Evolutionary conservation across 306 rosid species (phyloP).

Genomic region (Bauhinia variegata): DNA sequence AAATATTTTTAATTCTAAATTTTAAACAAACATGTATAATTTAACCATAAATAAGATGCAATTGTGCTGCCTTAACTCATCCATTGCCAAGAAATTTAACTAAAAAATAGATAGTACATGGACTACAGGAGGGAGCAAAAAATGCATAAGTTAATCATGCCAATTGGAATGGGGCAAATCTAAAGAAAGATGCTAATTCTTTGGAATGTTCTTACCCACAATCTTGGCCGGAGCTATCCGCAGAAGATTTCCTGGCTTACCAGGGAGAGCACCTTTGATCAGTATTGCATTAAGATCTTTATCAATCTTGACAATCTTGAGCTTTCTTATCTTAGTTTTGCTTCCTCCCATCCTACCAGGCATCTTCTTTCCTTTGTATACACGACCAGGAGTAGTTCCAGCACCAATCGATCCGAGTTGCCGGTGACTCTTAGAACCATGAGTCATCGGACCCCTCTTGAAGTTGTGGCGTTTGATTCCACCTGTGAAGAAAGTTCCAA

Average conservation of each 20-base stretch:
- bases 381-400: slow-evolving; percentile 93
- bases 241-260: slow-evolving; percentile 94
- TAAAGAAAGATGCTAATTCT: slow-evolving; percentile 42
- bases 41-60: too few species aligned
- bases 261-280: slow-evolving; percentile 96
- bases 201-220: slow-evolving; percentile 92
- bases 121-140: background rate
- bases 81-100: too few species aligned
- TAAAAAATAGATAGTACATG: too few species aligned
- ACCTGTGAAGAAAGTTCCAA: slow-evolving; percentile 45
- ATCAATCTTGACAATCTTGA: slow-evolving; percentile 89
- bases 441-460: slow-evolving; percentile 84
- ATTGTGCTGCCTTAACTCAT: too few species aligned
- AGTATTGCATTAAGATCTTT: slow-evolving; percentile 80
- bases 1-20: too few species aligned
- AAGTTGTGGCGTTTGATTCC: slow-evolving; percentile 91
- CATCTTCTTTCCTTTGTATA: slow-evolving; percentile 95
- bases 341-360: slow-evolving; percentile 99
- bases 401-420: slow-evolving; percentile 93
- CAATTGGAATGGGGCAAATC: background rate
- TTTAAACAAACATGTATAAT: too few species aligned
- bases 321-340: slow-evolving; percentile 83
- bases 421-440: slow-evolving; percentile 97
- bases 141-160: background rate
- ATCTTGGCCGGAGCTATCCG: slow-evolving; percentile 94